Conservation (phyloP, 2,329 filamentous ascomycete species). For the Cladorrhinum sp. region DNA sequence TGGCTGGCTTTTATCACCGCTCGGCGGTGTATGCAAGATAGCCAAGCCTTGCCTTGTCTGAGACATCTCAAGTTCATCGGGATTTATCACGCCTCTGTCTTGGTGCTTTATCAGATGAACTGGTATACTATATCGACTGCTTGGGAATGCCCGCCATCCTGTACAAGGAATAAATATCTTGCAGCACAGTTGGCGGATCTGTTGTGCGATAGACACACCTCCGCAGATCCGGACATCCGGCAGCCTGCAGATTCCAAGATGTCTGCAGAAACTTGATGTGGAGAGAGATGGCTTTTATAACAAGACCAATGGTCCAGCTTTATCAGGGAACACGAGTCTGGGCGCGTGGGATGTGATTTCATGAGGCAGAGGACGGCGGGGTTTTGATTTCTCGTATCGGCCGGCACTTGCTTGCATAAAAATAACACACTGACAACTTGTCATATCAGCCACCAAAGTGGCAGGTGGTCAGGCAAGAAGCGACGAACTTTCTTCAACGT, state of each 20-base stretch:
- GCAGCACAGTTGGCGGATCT: neutral
- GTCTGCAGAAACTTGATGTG: neutral
- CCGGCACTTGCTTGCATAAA: neutral
- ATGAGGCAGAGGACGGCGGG: neutral
- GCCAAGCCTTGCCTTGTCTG: neutral
- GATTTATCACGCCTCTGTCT: neutral
- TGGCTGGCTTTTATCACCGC: neutral
- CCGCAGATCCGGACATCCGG: neutral
- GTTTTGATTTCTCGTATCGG: neutral
- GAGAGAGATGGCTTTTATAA: neutral
- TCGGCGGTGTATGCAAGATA: neutral
- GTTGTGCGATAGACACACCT: neutral
- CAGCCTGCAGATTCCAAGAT: neutral
- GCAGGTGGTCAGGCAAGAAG: neutral
- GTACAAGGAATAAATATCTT: neutral
- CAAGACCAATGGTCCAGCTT: neutral
- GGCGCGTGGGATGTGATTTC: neutral
- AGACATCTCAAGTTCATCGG: neutral
- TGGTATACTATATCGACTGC: too few relatives aligned
- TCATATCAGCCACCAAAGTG: neutral
- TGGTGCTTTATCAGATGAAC: too few relatives aligned
- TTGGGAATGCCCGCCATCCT: too few relatives aligned
- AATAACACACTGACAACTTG: neutral
- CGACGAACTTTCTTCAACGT: neutral
- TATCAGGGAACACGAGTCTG: neutral